Conservation (phyloP, 768 basidiomycete genomes). For the Lactifluus hygrophoroides region DNA sequence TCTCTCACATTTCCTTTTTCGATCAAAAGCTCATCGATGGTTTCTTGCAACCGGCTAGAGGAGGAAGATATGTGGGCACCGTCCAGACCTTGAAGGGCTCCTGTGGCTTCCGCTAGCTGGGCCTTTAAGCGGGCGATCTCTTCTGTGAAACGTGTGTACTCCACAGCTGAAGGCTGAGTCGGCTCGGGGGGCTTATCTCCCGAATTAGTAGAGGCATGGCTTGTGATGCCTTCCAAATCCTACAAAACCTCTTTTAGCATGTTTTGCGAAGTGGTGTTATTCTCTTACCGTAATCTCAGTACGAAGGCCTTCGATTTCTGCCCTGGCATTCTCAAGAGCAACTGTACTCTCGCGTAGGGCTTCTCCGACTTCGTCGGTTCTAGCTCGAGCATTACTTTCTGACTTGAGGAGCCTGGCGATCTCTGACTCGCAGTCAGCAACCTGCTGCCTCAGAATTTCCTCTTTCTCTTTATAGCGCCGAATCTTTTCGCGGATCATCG, state of each 20-base stretch:
- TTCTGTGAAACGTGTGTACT: slow-evolving; percentile 42
- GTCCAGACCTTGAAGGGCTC: slow-evolving; percentile 21
- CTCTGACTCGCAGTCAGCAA: slow-evolving; percentile 55
- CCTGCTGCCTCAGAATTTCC: slow-evolving; percentile 60
- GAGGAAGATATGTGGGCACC: slow-evolving; percentile 3
- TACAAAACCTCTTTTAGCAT: too few relatives aligned
- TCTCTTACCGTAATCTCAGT: slow-evolving; percentile 64
- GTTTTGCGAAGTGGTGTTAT: slow-evolving; percentile 25
- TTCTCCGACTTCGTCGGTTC: slow-evolving; percentile 82
- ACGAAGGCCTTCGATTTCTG: slow-evolving; percentile 77
- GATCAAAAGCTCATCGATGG: slow-evolving; percentile 8
- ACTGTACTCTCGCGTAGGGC: slow-evolving; percentile 81
- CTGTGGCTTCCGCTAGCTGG: slow-evolving; percentile 35
- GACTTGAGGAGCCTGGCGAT: slow-evolving; percentile 54
- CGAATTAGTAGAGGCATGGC: slow-evolving; percentile 22
- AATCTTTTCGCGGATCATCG: slow-evolving; percentile 50
- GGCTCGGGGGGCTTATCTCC: slow-evolving; percentile 39
- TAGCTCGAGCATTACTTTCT: slow-evolving; percentile 50
- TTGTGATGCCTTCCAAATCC: slow-evolving; percentile 54
- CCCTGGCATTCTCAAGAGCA: slow-evolving; percentile 82
- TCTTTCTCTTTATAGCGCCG: slow-evolving; percentile 66
- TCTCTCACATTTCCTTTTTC: slow-evolving; percentile 15
- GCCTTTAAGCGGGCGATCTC: slow-evolving; percentile 50
- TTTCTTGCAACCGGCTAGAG: slow-evolving; percentile 2
- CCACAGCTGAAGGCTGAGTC: slow-evolving; percentile 40